Evolutionary conservation across 345 rosid genomes (phyloP).

Genomic region (Lumnitzera racemosa): DNA sequence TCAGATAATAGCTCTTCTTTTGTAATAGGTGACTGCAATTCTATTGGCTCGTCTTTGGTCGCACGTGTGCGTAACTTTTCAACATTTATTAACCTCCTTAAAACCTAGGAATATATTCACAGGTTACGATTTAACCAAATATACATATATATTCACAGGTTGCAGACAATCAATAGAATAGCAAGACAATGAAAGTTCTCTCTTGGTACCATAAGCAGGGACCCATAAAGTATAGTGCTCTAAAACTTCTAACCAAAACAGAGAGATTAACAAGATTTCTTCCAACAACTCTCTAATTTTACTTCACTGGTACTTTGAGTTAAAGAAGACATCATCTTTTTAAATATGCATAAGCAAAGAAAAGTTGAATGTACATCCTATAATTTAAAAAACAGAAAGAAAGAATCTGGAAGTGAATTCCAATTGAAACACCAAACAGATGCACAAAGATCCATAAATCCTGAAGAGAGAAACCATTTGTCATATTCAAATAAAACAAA

Average conservation of each 20-base stretch:
- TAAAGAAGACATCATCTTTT: too few relatives aligned
- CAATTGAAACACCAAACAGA: background rate
- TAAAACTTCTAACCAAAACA: too few relatives aligned
- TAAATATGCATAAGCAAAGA: background rate
- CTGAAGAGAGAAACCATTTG: background rate
- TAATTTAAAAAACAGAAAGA: background rate
- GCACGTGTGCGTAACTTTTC: slow-evolving; percentile 58
- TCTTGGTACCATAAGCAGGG: too few relatives aligned
- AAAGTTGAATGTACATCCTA: background rate
- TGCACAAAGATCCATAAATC: background rate
- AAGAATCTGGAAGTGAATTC: background rate
- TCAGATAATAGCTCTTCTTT: slow-evolving; percentile 67
- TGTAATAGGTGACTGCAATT: slow-evolving; percentile 56
- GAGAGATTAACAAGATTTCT: too few relatives aligned
- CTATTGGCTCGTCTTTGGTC: slow-evolving; percentile 68
- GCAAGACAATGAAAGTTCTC: too few relatives aligned
- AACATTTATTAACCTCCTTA: slow-evolving; percentile 50
- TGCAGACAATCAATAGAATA: too few relatives aligned
- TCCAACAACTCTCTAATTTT: too few relatives aligned
- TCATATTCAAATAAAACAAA: background rate
- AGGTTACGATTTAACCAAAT: too few relatives aligned
- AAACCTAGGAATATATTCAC: slow-evolving; percentile 26
- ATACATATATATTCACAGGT: too few relatives aligned
- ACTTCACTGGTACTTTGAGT: too few relatives aligned
- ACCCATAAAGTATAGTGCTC: too few relatives aligned